phyloP scores from a whole-genome alignment of 495 filamentous ascomycete genomes.

The Tuber umbilicatum region DNA sequence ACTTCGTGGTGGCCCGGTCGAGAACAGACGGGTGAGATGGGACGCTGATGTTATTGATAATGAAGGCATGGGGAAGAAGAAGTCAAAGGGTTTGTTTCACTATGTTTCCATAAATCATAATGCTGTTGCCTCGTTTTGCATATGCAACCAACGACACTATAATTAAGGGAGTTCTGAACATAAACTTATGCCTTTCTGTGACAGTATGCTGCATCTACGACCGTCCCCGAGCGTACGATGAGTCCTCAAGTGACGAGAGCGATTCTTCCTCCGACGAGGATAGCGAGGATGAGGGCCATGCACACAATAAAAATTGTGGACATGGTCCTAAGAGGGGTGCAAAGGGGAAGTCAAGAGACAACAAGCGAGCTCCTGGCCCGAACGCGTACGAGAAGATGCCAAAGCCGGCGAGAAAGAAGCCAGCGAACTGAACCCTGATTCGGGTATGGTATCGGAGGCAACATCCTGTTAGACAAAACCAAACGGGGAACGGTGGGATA shows the following conservation, averaged over 20 bases:
- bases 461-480: background rate
- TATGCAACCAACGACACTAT: background rate
- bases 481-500: background rate
- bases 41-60: constrained; percentile 92
- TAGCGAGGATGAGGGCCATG: constrained; percentile 46
- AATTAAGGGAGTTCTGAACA: constrained; percentile 1
- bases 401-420: constrained; percentile 45
- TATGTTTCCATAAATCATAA: background rate
- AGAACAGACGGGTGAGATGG: constrained; percentile 67
- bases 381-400: constrained; percentile 97
- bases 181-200: constrained; percentile 8
- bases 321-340: constrained; percentile 42
- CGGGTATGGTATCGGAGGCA: background rate
- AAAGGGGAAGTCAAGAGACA: constrained; percentile 48
- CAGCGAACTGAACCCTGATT: background rate
- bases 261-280: constrained; percentile 59
- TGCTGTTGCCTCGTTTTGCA: background rate
- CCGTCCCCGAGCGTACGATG: constrained; percentile 70
- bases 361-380: constrained; percentile 57
- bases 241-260: constrained; percentile 73
- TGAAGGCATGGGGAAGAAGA: constrained; percentile 89
- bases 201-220: constrained; percentile 98
- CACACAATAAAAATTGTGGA: constrained; percentile 45
- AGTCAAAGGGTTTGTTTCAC: constrained; percentile 67
- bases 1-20: constrained; percentile 33